Evolutionary conservation across 2,329 filamentous ascomycete genomes (phyloP).

Genomic region (Neurospora crassa): DNA sequence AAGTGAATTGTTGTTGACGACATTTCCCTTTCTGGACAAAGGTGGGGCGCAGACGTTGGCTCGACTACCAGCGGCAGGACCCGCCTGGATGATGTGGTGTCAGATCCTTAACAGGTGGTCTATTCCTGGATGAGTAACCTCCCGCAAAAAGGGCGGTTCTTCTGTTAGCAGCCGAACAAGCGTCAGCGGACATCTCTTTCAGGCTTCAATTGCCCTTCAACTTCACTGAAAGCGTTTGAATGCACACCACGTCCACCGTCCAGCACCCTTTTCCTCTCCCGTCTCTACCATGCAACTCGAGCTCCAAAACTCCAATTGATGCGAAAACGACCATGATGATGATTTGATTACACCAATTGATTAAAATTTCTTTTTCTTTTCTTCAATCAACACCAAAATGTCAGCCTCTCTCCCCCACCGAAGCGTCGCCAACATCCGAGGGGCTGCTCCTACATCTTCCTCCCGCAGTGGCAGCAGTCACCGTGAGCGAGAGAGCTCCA

Average conservation of each 20-base stretch:
- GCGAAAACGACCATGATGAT: not conserved
- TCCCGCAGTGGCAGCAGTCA: conserved; percentile 12
- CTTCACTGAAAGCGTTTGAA: not conserved
- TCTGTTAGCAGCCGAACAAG: not conserved
- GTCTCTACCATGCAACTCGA: not conserved
- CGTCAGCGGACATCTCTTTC: not conserved
- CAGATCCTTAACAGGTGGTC: not conserved
- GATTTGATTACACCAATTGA: not conserved
- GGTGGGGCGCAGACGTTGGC: not conserved
- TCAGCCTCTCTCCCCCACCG: conserved; percentile 42
- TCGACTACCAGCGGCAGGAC: not conserved
- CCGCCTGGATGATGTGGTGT: not conserved
- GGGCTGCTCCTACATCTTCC: conserved; percentile 15
- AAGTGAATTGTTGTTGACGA: not conserved
- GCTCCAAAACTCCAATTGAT: not conserved
- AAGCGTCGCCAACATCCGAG: conserved; percentile 47
- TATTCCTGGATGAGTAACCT: too few relatives aligned
- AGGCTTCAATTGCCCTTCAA: not conserved
- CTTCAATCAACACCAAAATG: conserved; percentile 11
- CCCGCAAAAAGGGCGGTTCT: too few relatives aligned
- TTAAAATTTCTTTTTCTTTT: not conserved
- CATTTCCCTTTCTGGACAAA: not conserved
- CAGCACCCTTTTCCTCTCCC: not conserved
- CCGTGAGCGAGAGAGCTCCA: not conserved
- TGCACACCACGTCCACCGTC: not conserved